Evolutionary conservation across 352 stramenopile genomes (phyloP), one percentile per base, ranked within the genome.

Genomic region (Phytophthora meadii): DNA sequence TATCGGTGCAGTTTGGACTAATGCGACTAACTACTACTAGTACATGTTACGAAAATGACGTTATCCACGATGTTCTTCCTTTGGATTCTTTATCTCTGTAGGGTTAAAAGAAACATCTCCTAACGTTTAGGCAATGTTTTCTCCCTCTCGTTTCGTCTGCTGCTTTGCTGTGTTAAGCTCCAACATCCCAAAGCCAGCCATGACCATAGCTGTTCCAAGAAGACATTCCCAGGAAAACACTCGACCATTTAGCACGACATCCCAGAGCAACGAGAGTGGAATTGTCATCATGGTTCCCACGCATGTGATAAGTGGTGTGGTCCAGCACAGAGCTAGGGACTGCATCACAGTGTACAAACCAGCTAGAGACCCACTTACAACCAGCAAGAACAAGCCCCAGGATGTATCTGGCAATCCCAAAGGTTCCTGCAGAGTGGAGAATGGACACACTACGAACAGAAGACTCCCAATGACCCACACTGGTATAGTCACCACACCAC

Each of bases 121-220:
- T 30, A 30, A 30, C 14, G 9, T 19, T 47, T 24, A 48, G 17
- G 42, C 42, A 22, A 48, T 28, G 19, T n/a, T 48, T 15, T 7
- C 19, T 11, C 12, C 19, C 3, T 28, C 3, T 30, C 6, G 7
- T 48, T 15, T 11, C 1, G 42, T 24, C 19, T 48, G 17, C 4
- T 48, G 42, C 19, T 48, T 48, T 12, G 42, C 12, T 19, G 19
- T 12, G 48, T 47, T 55, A n/a, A 65, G 67, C 59, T 83, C 75
- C 15, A 83, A 61, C 14, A 83, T 67, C 3, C 40, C 66, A 52
- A 88, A 88, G 37, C 79, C 79, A 17, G 59, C 57, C 71, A 88
- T 84, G 10, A 88, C 79, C 42, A 85, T 61, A 17, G 60, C 15
- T 4, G 76, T 81, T 9, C 79, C 79, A 8, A 74, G 55, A n/a